Evolutionary conservation across 805 yeast genomes (phyloP), one percentile per base, ranked within the genome.

Genomic region (Pichia sporocuriosa): DNA sequence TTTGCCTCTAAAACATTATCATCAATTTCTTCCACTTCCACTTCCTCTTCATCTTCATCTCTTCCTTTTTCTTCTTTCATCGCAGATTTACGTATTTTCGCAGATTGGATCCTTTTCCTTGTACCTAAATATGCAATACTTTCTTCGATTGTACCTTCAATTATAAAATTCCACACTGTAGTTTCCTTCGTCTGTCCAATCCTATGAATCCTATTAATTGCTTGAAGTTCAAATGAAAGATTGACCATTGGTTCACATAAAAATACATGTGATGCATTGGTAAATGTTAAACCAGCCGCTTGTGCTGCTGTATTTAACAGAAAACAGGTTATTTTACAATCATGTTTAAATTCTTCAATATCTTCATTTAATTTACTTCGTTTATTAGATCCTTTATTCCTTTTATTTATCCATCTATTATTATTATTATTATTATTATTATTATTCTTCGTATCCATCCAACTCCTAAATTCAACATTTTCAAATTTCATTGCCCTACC

Each of bases 221-320:
- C 97, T 58, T 90, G 98, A 13, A 86, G 58, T 52, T 93, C 97
- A 36, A 88, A 68, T 2, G 95, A 82, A 1, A 89, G 77, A 54
- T 88, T 88, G 13, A 93, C 81, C 43, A 93, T 68, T 1, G 98
- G 97, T 62, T 93, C 98, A 59, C 97, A 84, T 5, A 93, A 59
- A 47, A 89, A 82, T 0, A 93, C 90, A 58, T 93, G 96, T 3
- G 84, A 83, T 0, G 98, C 97, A 65, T 90, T 90, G 8, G 88
- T 79, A 42, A 93, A 67, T 8, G 95, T 93, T 48, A 93, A 66
- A 0, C 98, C 98, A 12, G 96, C 80, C 8, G 95, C 88, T 56
- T 89, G 86, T 0, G 89, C 81, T 49, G 78, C 81, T 0, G 96
- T 90, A 61, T 87, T 86, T 49, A 93, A 62, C 22, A 93, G 61